A percentile compares a stretch with the other conserved stretches of the same genome.
These are phyloP conservation scores for Favolaschia claudopus DNA, from an alignment of 768 basidiomycete species.

Conservation along the genomic window DNA sequence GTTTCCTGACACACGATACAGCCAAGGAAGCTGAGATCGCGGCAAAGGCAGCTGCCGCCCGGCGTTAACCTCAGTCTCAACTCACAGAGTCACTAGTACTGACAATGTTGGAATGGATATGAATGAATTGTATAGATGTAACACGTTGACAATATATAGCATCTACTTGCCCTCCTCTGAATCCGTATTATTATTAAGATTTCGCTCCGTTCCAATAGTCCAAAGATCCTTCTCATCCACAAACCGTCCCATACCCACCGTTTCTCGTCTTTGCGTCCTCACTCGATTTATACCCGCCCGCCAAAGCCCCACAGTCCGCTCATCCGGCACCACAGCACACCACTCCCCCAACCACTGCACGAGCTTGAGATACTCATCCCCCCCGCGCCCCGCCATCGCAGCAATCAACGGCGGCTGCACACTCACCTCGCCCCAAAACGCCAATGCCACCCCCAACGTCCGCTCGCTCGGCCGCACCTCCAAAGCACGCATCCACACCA, in stretches of 20 bases:
- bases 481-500: slow-evolving; percentile 80
- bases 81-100: no score
- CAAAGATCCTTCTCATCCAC: slow-evolving; percentile 13
- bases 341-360: slow-evolving; percentile 63
- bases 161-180: no score
- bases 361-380: slow-evolving; percentile 52
- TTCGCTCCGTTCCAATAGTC: no score
- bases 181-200: no score
- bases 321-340: slow-evolving; percentile 54
- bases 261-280: slow-evolving; percentile 32
- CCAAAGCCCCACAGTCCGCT: slow-evolving; percentile 44
- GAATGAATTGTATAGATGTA: no score
- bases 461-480: slow-evolving; percentile 56
- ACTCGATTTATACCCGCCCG: slow-evolving; percentile 39
- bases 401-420: slow-evolving; percentile 67
- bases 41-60: slow-evolving; percentile 51
- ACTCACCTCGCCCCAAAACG: slow-evolving; percentile 77
- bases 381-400: slow-evolving; percentile 42
- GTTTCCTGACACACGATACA: slow-evolving; percentile 31
- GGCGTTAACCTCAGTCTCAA: no score
- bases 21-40: slow-evolving; percentile 72
- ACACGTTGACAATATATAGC: no score
- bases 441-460: slow-evolving; percentile 68
- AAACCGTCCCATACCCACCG: slow-evolving; percentile 29
- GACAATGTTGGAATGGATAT: no score